These are phyloP conservation scores for Syzygium syzygioides DNA, from an alignment of 441 rosid genomes.

Conservation along the genomic window DNA sequence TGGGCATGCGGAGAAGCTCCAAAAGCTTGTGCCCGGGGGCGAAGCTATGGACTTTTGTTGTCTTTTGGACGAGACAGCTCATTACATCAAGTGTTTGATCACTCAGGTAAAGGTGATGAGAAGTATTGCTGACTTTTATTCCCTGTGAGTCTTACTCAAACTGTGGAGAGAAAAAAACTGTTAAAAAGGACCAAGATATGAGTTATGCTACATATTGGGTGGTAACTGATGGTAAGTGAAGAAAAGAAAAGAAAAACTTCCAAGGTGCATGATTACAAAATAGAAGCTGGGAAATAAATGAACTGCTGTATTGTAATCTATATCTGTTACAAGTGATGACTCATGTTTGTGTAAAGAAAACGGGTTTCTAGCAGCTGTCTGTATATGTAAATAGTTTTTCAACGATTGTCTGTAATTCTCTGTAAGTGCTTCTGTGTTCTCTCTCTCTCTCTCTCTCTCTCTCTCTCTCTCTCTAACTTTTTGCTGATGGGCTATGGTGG, in stretches of 20 bases:
- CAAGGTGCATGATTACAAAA: neutral
- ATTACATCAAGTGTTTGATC: constrained; percentile 40
- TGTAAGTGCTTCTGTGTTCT: neutral
- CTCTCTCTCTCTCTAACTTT: neutral
- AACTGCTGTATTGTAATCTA: neutral
- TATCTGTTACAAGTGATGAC: neutral
- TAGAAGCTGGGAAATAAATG: neutral
- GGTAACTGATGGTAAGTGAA: neutral
- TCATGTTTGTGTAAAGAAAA: neutral
- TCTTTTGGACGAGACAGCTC: constrained; percentile 50
- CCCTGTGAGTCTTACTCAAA: constrained; percentile 11
- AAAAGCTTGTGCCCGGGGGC: constrained; percentile 49
- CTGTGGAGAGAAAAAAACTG: neutral
- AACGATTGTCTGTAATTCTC: neutral
- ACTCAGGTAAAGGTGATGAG: constrained; percentile 54
- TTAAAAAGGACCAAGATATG: neutral
- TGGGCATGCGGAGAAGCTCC: constrained; percentile 16
- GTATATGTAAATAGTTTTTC: neutral
- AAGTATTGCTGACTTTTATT: constrained; percentile 27
- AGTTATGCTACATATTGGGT: neutral
- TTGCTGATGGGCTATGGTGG: neutral
- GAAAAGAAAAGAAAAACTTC: neutral
- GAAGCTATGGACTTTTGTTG: constrained; percentile 33
- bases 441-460: neutral
- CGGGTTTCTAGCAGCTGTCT: neutral